Base-by-base conservation (phyloP, 176 grass and related monocot species). In the Pontederia paniculata region DNA sequence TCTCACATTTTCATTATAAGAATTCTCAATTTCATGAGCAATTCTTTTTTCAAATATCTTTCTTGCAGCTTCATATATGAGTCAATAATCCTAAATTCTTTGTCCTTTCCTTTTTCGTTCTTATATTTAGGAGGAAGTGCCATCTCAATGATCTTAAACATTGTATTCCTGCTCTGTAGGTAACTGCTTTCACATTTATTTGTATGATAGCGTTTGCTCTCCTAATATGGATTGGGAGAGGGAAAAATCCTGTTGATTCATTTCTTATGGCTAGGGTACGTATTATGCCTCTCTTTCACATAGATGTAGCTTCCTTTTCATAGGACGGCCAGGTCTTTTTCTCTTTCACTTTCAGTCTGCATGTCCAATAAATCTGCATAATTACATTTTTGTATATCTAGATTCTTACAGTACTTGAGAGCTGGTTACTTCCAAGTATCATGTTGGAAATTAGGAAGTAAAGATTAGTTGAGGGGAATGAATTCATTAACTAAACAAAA, bases 151-250 rank as follows among this genome's bases (percentile, higher is more conserved):
- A 21, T 9, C 44, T 66, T 53, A 42, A 58, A 50, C 23, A 25
- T 10, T 59, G 56, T 61, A 56, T 12, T 42, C 57, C 53, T 60
- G 65, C 74, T 63, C 65, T 12, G 28, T 25, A 99, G 94, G 78
- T 99, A 69, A 85, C 88, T 77, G 44, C 80, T 20, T 66, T 99
- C 63, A 84, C 75, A 60, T 93, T 99, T 80, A 54, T 78, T 67
- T 85, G 88, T 59, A 99, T 84, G 83, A 59, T 85, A 6, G 37
- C 83, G 69, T 99, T 93, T 80, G 80, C 94, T 57, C 66, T 77
- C 46, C 81, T 99, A 46, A 99, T 99, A 20, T 99, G 94, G 94
- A 54, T 88, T 60, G 94, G 83, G 25, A 66, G 87, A 84, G 87
- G 72, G 46, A 62, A 82, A 76, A 88, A 93, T 82, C 77, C 80